Base-by-base conservation (phyloP, 139 green algal species). In the Nannochloris sp. region DNA sequence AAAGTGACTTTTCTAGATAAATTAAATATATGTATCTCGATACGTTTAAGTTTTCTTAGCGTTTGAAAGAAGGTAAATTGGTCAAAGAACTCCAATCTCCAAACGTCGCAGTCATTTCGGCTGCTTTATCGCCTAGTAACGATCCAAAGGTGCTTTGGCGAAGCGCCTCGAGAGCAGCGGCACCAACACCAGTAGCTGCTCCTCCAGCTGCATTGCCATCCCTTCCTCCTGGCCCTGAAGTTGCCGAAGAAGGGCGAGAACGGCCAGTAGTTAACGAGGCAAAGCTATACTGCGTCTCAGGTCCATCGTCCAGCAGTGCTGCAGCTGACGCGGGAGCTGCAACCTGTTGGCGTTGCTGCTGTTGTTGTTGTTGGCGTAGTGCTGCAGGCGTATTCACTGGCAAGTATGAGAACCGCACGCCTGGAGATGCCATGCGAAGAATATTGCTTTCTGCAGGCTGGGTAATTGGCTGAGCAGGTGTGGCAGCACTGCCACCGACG, bases 361-460 rank as follows among this genome's bases (percentile, higher is more conserved):
- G 15, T 32, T 55, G 31, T 31, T 61, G 31, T 3, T 32, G 55
- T 9, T 19, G 37, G 2, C 65, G 71, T 55, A 74, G 39, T 14
- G 65, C 38, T 1, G 68, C 51, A 1, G 82, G 85, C 0, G 76
- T 80, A 13, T 83, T 87, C 56, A 96, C 90, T 38, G 90, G 90
- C 42, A 96, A 78, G 79, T 96, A 96, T 8, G 87, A 74, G 65
- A 96, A 96, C 15, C 90, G 79, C 19, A 80, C 53, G 4, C 74
- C 82, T 2, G 83, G 71, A 0, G 84, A 70, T n/a, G 90, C 61
- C 37, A 92, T 61, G 25, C 84, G 80, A 47, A 96, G 73, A 13
- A 82, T 73, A 65, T 97, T 97, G 56, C 78, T 72, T 12, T 91
- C 83, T 10, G 53, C 58, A 2, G 54, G 6, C 35, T 38, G 23